Percentiles rank a stretch among this genome's conserved stretches.
phyloP scores from a whole-genome alignment of 179 eudicot genomes.

The Beta lomatogona region DNA sequence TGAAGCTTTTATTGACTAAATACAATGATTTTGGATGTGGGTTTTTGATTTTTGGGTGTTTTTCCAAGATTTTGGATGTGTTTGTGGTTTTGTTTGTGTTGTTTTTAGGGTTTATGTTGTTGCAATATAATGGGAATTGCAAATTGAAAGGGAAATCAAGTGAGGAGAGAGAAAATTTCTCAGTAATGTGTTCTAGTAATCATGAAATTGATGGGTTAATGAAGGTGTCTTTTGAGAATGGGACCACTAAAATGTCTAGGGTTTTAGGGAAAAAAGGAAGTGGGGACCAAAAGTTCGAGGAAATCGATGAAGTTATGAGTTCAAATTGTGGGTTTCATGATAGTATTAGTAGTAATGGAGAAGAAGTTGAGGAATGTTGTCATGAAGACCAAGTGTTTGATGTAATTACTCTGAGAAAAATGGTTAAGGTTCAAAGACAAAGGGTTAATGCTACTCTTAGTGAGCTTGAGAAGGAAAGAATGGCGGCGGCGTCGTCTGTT shows the following conservation, averaged over 20 bases:
- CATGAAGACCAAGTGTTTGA: slow-evolving; percentile 54
- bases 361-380: slow-evolving; percentile 28
- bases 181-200: not conserved
- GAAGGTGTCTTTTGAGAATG: slow-evolving; percentile 27
- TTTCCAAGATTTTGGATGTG: slow-evolving; percentile 35
- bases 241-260: slow-evolving; percentile 24
- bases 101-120: slow-evolving; percentile 43
- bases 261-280: slow-evolving; percentile 14
- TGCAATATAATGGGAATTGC: slow-evolving; percentile 36
- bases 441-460: slow-evolving; percentile 40
- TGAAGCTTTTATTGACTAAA: slow-evolving; percentile 42
- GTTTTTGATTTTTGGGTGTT: slow-evolving; percentile 47
- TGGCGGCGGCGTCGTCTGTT: slow-evolving; percentile 75
- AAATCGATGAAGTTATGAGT: slow-evolving; percentile 22
- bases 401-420: slow-evolving; percentile 48
- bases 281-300: slow-evolving; percentile 36
- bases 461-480: slow-evolving; percentile 78
- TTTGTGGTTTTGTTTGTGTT: slow-evolving; percentile 43
- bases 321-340: slow-evolving; percentile 27
- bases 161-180: not conserved
- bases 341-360: slow-evolving; percentile 13
- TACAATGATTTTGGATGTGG: slow-evolving; percentile 58
- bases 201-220: slow-evolving; percentile 29
- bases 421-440: slow-evolving; percentile 56
- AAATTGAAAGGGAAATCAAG: slow-evolving; percentile 27